Evolutionary conservation across 2,329 filamentous ascomycete genomes (phyloP).

Genomic region (Xylariales sp.): DNA sequence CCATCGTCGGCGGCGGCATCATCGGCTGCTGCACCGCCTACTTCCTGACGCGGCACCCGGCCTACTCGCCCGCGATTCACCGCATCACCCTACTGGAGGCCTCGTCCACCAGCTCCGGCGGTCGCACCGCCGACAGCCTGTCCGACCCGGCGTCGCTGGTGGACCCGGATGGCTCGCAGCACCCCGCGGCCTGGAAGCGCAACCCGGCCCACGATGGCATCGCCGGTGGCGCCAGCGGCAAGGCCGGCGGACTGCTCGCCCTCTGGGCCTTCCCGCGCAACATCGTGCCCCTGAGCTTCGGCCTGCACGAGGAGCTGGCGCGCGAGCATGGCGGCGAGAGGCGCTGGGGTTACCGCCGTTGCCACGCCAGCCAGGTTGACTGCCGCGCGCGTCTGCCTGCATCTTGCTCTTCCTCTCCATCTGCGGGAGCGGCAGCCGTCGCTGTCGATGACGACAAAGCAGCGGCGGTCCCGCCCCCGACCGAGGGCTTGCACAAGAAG

Average conservation of each 20-base stretch:
- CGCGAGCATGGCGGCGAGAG: slow-evolving; percentile 62
- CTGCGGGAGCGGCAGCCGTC: too few relatives aligned
- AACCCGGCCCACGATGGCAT: slow-evolving; percentile 42
- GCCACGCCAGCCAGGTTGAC: slow-evolving; percentile 26
- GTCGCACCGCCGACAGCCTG: slow-evolving; percentile 26
- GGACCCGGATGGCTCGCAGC: slow-evolving; percentile 17
- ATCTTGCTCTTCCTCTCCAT: too few relatives aligned
- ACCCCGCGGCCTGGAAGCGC: slow-evolving; percentile 15
- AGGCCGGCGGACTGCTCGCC: slow-evolving; percentile 70
- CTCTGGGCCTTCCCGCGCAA: slow-evolving; percentile 69
- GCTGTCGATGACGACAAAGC: background rate
- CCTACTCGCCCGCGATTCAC: slow-evolving; percentile 60
- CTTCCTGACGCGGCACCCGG: slow-evolving; percentile 66
- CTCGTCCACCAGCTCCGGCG: slow-evolving; percentile 37
- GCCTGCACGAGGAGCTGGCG: slow-evolving; percentile 64
- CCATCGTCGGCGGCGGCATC: slow-evolving; percentile 62
- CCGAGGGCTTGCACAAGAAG: slow-evolving; percentile 22
- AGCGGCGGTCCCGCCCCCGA: slow-evolving; percentile 1
- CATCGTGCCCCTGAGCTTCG: slow-evolving; percentile 68
- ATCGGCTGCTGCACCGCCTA: slow-evolving; percentile 74
- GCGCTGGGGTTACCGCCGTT: slow-evolving; percentile 65
- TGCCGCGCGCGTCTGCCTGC: slow-evolving; percentile 23
- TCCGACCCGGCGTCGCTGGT: slow-evolving; percentile 24
- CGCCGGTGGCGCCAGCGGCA: slow-evolving; percentile 71
- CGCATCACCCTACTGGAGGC: slow-evolving; percentile 71